Conservation (phyloP, 352 stramenopile genomes). For the Phytophthora colocasiae region DNA sequence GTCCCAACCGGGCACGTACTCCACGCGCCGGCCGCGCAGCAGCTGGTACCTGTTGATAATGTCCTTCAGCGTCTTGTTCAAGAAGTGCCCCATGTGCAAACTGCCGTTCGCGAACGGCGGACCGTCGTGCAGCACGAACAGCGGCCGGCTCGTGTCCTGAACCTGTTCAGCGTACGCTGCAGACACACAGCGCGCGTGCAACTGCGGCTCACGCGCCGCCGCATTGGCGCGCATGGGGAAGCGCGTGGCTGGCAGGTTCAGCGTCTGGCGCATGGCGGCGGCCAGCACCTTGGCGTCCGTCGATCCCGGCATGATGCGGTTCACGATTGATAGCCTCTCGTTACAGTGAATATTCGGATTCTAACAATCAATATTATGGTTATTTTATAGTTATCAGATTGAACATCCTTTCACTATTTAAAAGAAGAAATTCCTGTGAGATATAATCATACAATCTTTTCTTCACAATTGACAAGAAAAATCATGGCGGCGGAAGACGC, state of each 20-base stretch:
- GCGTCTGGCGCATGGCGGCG: slow-evolving; percentile 88
- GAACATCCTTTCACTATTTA: no score
- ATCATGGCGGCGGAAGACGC: slow-evolving; percentile 48
- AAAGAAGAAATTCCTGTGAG: neutral
- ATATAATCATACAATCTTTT: neutral
- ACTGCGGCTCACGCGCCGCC: slow-evolving; percentile 69
- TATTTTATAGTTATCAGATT: no score
- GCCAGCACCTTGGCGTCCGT: slow-evolving; percentile 71
- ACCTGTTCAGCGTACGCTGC: slow-evolving; percentile 63
- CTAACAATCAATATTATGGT: no score
- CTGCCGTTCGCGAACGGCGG: slow-evolving; percentile 99
- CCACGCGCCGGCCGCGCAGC: slow-evolving; percentile 93
- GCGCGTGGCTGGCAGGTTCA: slow-evolving; percentile 95
- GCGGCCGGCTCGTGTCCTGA: slow-evolving; percentile 27
- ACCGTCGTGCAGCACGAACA: slow-evolving; percentile 98
- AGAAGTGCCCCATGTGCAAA: slow-evolving; percentile 97
- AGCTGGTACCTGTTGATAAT: slow-evolving; percentile 98
- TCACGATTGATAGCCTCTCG: slow-evolving; percentile 15
- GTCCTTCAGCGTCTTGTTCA: slow-evolving; percentile 97
- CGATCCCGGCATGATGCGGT: slow-evolving; percentile 16
- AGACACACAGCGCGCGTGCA: slow-evolving; percentile 73
- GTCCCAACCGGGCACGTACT: slow-evolving; percentile 99
- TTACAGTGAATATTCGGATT: neutral
- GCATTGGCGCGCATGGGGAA: slow-evolving; percentile 98
- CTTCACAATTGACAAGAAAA: slow-evolving; percentile 2